Evolutionary conservation across 345 rosid genomes (phyloP), one percentile per base, ranked within the genome.

Genomic region (Combretum micranthum): DNA sequence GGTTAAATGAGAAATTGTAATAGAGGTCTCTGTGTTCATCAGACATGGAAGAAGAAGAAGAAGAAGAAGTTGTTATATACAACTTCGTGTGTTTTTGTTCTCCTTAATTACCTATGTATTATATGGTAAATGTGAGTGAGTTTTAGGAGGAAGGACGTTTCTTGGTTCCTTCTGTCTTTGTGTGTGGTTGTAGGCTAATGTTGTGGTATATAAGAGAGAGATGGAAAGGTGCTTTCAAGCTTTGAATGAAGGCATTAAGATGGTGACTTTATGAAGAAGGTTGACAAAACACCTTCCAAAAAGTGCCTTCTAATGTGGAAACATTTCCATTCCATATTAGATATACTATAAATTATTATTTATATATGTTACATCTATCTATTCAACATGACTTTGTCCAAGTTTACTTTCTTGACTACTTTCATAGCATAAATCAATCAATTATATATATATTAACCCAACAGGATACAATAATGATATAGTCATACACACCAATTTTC

Each of bases 11-110:
- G 55, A 67, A 56, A 56, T 69, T 70, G 78, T 71, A 77, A 69
- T 70, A 75, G 9, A 72, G 72, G 72, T 80, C 87, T 71, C 73
- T 80, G 20, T 63, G 69, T 65, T 87, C 90, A 63, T 82, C 74
- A 74, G 96, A 83, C 96, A 91, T 91, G 76, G 67, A 65, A 56
- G 47, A 57, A 52, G 58, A 50, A 42, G 18, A 64, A 53, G 60
- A 57, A 26, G 62, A 51, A 68, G 76, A 75, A 57, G 64, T 51
- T 23, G 26, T 46, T 20, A 52, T 19, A 16, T 26, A 20, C 42
- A 25, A 20, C 22, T 20, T 43, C 43, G 17, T 69, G 39, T 62
- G 52, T 39, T 55, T 69, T 64, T 64, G 60, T 62, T 49, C 15
- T 32, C 9, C 39, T 11, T 32, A 5, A 9, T 7, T 32, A 9